Percentiles rank a stretch among this genome's conserved stretches.
phyloP scores from a whole-genome alignment of 768 basidiomycete species.

The Hysterangium stoloniferum region DNA sequence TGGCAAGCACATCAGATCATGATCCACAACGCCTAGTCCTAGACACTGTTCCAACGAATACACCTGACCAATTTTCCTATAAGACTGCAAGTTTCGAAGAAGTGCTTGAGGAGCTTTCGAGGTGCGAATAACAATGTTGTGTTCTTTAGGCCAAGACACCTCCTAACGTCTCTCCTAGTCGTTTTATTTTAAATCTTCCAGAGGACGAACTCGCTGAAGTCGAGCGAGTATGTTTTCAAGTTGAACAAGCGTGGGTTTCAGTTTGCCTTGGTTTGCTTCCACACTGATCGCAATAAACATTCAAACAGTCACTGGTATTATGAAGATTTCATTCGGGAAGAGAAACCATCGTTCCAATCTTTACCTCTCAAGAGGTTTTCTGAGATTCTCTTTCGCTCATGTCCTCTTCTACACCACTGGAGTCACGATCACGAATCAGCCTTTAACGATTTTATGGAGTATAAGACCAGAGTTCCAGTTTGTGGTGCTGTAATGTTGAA shows the following conservation, averaged over 20 bases:
- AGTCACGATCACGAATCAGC: slow-evolving; percentile 79
- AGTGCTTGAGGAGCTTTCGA: slow-evolving; percentile 86
- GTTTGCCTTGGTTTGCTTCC: slow-evolving; percentile 11
- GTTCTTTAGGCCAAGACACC: slow-evolving; percentile 13
- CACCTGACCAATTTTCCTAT: slow-evolving; percentile 42
- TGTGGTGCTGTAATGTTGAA: slow-evolving; percentile 98
- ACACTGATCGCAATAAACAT: slow-evolving; percentile 11
- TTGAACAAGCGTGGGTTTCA: slow-evolving; percentile 88
- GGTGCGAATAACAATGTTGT: slow-evolving; percentile 37
- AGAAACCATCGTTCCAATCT: slow-evolving; percentile 80
- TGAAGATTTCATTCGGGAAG: slow-evolving; percentile 95
- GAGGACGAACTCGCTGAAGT: slow-evolving; percentile 85
- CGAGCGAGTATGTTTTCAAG: slow-evolving; percentile 95
- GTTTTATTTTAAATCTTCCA: slow-evolving; percentile 95
- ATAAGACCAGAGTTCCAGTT: slow-evolving; percentile 94
- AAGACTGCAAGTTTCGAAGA: slow-evolving; percentile 75
- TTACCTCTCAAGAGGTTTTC: slow-evolving; percentile 90
- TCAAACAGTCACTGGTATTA: slow-evolving; percentile 93
- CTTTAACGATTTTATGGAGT: slow-evolving; percentile 87
- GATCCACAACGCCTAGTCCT: neutral
- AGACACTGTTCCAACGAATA: slow-evolving; percentile 21
- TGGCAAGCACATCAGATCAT: slow-evolving; percentile 2
- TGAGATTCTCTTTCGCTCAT: slow-evolving; percentile 79
- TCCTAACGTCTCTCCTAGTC: slow-evolving; percentile 38
- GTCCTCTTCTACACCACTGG: slow-evolving; percentile 77